These are phyloP conservation scores for Chlorella vulgaris DNA, from an alignment of 139 green algal species.

Conservation along the genomic window DNA sequence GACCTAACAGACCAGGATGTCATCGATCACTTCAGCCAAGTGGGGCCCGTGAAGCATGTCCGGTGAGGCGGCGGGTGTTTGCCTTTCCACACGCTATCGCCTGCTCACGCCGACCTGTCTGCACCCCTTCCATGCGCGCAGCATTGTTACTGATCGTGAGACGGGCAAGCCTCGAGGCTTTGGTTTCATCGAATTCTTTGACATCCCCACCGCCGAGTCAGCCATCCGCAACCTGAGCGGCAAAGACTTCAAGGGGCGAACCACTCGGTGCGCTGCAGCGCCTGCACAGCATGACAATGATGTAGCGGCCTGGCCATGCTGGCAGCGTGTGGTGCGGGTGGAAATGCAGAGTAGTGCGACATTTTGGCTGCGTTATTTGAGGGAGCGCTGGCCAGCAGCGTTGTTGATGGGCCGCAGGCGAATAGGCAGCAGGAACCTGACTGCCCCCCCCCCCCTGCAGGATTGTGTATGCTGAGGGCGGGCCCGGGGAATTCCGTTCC, in stretches of 20 bases:
- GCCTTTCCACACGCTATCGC: neutral
- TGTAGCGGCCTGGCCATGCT: no score
- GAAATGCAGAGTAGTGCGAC: no score
- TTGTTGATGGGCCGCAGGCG: neutral
- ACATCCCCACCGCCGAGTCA: constrained; percentile 86
- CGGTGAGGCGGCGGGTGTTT: no score
- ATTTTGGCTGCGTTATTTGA: no score
- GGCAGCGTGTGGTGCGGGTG: no score
- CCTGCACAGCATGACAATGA: neutral
- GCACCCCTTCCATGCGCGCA: constrained; percentile 37
- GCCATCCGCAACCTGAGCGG: constrained; percentile 86
- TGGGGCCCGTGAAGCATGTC: constrained; percentile 47
- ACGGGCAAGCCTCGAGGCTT: constrained; percentile 95
- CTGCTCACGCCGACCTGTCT: neutral
- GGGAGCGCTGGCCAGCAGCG: neutral
- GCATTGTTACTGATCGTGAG: constrained; percentile 91
- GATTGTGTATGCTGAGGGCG: constrained; percentile 69
- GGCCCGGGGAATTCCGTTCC: constrained; percentile 19
- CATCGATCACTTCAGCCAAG: constrained; percentile 47
- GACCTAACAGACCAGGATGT: constrained; percentile 52
- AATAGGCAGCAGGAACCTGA: neutral
- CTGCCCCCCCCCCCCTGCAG: neutral
- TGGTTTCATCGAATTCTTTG: constrained; percentile 94
- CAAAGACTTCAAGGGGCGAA: constrained; percentile 68
- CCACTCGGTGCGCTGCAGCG: constrained; percentile 43